A percentile compares a stretch with the other conserved stretches of the same genome.
Conservation (phyloP, 306 rosid species). For the Cucurbita maxima region DNA sequence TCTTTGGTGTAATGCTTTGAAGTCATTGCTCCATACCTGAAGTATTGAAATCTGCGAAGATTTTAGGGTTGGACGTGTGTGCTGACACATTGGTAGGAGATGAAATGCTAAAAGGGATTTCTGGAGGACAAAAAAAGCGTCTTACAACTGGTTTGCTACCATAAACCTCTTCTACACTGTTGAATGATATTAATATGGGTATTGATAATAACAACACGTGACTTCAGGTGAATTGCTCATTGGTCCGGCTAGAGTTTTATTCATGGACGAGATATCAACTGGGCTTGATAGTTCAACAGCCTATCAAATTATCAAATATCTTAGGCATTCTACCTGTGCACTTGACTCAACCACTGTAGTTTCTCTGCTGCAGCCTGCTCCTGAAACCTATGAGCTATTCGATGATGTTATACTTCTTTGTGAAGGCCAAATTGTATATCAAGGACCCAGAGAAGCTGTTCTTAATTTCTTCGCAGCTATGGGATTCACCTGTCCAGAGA, state of each 20-base stretch:
- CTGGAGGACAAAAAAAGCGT: conserved; percentile 98
- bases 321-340: conserved; percentile 75
- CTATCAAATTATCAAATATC: conserved; percentile 76
- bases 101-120: conserved; percentile 97
- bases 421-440: conserved; percentile 91
- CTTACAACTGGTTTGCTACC: conserved; percentile 72
- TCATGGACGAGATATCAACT: conserved; percentile 98
- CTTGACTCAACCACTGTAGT: conserved; percentile 83
- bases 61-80: conserved; percentile 96
- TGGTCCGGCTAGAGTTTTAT: conserved; percentile 94
- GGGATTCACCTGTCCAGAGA: conserved; percentile 82
- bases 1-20: background rate
- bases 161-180: conserved; percentile 11
- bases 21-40: conserved; percentile 4
- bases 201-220: conserved; percentile 19
- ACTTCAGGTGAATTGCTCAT: conserved; percentile 76
- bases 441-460: conserved; percentile 75
- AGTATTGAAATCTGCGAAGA: conserved; percentile 68
- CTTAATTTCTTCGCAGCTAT: conserved; percentile 57
- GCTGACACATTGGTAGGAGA: conserved; percentile 98
- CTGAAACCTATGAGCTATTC: conserved; percentile 93
- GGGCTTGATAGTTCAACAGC: conserved; percentile 97
- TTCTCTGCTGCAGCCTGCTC: conserved; percentile 97
- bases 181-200: conserved; percentile 7
- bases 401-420: conserved; percentile 84